Conservation (phyloP, 2,329 filamentous ascomycete genomes). For the Aspergillus ruber region DNA sequence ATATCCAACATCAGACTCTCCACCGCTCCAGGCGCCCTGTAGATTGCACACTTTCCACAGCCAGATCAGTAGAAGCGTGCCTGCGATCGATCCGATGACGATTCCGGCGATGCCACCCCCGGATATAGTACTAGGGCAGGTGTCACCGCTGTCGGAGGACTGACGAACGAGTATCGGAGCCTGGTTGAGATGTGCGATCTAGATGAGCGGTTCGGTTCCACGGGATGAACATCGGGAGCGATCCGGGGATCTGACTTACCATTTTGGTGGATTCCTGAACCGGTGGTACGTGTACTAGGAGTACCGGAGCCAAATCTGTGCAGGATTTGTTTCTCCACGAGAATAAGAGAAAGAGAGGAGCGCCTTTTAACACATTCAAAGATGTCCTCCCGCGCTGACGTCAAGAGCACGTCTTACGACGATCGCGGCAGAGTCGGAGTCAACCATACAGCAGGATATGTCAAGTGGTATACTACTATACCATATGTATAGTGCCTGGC, state of each 20-base stretch:
- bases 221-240: neutral
- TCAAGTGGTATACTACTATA: too few species aligned
- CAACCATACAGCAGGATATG: too few species aligned
- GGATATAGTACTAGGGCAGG: constrained; percentile 25
- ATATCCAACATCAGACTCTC: constrained; percentile 19
- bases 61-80: constrained; percentile 31
- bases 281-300: neutral
- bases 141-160: constrained; percentile 3
- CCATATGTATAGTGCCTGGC: too few species aligned
- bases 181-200: neutral
- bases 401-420: neutral
- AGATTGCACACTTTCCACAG: constrained; percentile 24
- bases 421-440: neutral
- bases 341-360: neutral
- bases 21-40: constrained; percentile 16
- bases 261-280: neutral
- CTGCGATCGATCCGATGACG: constrained; percentile 34
- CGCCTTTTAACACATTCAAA: neutral
- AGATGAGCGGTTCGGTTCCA: neutral
- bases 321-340: neutral
- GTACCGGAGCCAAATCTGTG: neutral
- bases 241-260: neutral
- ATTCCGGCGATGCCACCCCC: constrained; percentile 35
- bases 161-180: constrained; percentile 13
- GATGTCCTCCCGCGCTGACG: neutral